Conservation (phyloP, 352 stramenopile species). For the Phytophthora megakarya region DNA sequence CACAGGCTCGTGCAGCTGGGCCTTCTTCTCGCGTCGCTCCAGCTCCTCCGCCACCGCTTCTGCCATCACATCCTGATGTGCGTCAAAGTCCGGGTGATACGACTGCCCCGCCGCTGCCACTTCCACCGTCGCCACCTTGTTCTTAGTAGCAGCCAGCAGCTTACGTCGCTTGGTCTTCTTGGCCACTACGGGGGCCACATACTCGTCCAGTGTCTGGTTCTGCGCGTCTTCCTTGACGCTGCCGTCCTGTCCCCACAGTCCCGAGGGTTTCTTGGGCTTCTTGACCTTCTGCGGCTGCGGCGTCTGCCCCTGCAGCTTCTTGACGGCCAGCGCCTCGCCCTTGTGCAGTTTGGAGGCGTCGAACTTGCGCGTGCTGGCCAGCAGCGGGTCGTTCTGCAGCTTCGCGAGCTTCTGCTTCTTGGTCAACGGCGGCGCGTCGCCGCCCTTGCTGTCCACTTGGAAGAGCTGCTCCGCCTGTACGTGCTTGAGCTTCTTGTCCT, state of each 20-base stretch:
- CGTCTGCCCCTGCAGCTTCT: slow-evolving; percentile 54
- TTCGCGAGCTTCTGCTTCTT: slow-evolving; percentile 78
- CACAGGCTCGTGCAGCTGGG: slow-evolving; percentile 54
- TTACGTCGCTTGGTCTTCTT: slow-evolving; percentile 67
- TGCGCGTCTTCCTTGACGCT: slow-evolving; percentile 40
- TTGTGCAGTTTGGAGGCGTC: slow-evolving; percentile 65
- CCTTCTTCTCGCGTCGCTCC: slow-evolving; percentile 57
- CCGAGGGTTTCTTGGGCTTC: slow-evolving; percentile 25
- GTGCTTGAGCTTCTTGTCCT: slow-evolving; percentile 83
- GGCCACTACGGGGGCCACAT: slow-evolving; percentile 57
- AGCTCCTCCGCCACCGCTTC: slow-evolving; percentile 72
- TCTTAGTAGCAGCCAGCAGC: slow-evolving; percentile 57
- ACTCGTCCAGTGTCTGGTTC: slow-evolving; percentile 56
- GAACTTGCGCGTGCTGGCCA: slow-evolving; percentile 76
- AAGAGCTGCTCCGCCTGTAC: slow-evolving; percentile 76
- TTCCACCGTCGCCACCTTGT: slow-evolving; percentile 77
- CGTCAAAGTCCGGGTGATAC: slow-evolving; percentile 85
- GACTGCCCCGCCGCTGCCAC: slow-evolving; percentile 79
- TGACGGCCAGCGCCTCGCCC: slow-evolving; percentile 52
- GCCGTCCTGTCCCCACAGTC: slow-evolving; percentile 57
- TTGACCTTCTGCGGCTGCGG: slow-evolving; percentile 21
- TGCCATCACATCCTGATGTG: slow-evolving; percentile 82
- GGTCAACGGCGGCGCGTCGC: slow-evolving; percentile 40
- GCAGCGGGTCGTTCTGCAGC: slow-evolving; percentile 67
- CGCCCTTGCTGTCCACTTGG: slow-evolving; percentile 78